Evolutionary conservation across 768 basidiomycete genomes (phyloP).

Genomic region (Leccinellum luteum): DNA sequence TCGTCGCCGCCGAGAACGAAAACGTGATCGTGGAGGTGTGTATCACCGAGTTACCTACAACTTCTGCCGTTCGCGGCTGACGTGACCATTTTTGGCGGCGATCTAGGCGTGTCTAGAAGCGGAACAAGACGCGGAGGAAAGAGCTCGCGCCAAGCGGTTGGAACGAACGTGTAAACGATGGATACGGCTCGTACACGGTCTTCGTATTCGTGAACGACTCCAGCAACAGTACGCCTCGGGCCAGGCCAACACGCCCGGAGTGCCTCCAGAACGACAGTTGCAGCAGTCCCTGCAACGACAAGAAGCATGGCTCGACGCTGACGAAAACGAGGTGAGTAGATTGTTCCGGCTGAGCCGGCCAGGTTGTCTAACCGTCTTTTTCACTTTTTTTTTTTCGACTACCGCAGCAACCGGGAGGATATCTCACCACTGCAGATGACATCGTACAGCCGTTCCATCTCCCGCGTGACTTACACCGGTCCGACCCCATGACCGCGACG

Average conservation of each 20-base stretch:
- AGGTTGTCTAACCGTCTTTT: conserved; percentile 11
- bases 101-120: conserved; percentile 82
- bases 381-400: neutral
- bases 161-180: conserved; percentile 86
- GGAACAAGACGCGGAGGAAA: conserved; percentile 74
- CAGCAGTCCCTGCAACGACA: conserved; percentile 12
- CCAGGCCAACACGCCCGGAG: neutral
- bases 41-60: conserved; percentile 10
- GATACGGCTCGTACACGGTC: conserved; percentile 82
- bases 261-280: conserved; percentile 1
- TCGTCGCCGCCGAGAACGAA: conserved; percentile 82
- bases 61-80: conserved; percentile 5
- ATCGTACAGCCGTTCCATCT: conserved; percentile 73
- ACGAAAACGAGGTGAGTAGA: conserved; percentile 23
- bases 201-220: conserved; percentile 80
- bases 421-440: conserved; percentile 65
- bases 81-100: conserved; percentile 7
- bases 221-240: conserved; percentile 66
- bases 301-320: conserved; percentile 20
- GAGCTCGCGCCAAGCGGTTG: conserved; percentile 68
- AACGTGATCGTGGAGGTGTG: conserved; percentile 69
- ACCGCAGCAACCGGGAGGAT: conserved; percentile 46
- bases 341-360: neutral
- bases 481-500: conserved; percentile 8
- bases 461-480: conserved; percentile 49